Evolutionary conservation across 495 filamentous ascomycete genomes (phyloP).

Genomic region (Daldinia vernicosa): DNA sequence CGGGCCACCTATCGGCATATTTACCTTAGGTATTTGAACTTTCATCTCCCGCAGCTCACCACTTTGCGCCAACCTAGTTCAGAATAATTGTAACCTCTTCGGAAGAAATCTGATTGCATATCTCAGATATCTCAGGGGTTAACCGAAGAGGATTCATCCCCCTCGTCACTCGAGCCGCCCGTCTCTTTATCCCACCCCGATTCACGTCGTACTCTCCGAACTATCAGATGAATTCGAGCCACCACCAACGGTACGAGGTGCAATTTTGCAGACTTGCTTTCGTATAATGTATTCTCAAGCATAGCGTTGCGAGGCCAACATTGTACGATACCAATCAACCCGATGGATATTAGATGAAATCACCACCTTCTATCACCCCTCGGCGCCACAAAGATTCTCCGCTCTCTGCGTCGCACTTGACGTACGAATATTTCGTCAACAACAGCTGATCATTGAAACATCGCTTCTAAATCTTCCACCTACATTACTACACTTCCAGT

Average conservation of each 20-base stretch:
- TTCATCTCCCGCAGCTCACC: background rate
- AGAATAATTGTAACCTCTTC: background rate
- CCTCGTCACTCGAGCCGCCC: background rate
- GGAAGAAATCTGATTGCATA: background rate
- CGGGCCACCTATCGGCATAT: background rate
- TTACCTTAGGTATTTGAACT: background rate
- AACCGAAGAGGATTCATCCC: background rate
- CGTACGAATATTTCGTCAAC: conserved; percentile 9
- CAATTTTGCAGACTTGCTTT: conserved; percentile 18
- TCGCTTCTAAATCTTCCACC: background rate
- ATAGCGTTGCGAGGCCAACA: conserved; percentile 29
- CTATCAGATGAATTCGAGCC: conserved; percentile 21
- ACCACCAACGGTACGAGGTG: conserved; percentile 9
- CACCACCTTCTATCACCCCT: conserved; percentile 20
- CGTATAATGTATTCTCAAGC: conserved; percentile 17
- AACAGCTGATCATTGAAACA: conserved; percentile 4
- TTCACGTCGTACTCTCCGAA: conserved; percentile 9
- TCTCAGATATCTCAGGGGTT: background rate
- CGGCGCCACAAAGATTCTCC: conserved; percentile 22
- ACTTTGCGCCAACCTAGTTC: background rate
- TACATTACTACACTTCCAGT: background rate
- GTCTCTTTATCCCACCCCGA: background rate
- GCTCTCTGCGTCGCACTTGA: conserved; percentile 32
- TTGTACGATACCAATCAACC: conserved; percentile 27
- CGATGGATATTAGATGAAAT: conserved; percentile 30